A percentile compares a stretch with the other conserved stretches of the same genome.
These are phyloP conservation scores for Talaromyces sp. DNA, from an alignment of 2,329 filamentous ascomycete species.

Conservation along the genomic window DNA sequence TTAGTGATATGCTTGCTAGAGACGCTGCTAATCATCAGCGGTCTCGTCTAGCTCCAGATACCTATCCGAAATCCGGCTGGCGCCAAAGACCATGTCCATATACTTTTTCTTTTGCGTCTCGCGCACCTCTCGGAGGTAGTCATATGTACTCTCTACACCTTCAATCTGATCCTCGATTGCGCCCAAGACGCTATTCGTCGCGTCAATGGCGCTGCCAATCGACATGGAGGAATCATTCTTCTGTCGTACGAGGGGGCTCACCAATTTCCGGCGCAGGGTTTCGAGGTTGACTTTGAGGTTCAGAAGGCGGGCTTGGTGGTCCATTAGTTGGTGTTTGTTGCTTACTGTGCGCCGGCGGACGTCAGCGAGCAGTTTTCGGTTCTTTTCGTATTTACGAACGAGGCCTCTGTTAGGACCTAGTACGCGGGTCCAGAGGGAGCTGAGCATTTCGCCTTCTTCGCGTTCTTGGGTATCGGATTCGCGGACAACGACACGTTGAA, in stretches of 20 bases:
- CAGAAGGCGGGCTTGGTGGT: conserved; percentile 79
- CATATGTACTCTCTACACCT: conserved; percentile 75
- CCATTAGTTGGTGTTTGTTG: conserved; percentile 81
- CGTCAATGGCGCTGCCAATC: conserved; percentile 41
- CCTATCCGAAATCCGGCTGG: conserved; percentile 25
- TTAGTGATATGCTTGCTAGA: background rate
- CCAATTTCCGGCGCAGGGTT: conserved; percentile 74
- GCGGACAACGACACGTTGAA: conserved; percentile 78
- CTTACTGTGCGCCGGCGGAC: conserved; percentile 78
- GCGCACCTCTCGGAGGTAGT: conserved; percentile 70
- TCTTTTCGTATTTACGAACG: conserved; percentile 89
- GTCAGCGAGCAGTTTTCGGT: conserved; percentile 71
- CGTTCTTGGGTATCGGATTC: conserved; percentile 79
- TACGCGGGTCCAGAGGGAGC: conserved; percentile 79
- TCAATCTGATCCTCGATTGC: conserved; percentile 80
- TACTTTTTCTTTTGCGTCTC: conserved; percentile 78
- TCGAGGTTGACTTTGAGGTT: conserved; percentile 84
- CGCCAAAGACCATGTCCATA: conserved; percentile 73
- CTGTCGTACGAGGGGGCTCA: conserved; percentile 75
- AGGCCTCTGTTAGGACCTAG: conserved; percentile 71
- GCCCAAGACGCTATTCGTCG: conserved; percentile 19
- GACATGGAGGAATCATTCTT: conserved; percentile 48
- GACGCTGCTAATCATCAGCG: background rate
- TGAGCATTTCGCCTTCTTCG: conserved; percentile 74
- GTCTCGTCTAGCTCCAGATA: conserved; percentile 16